Evolutionary conservation across 257 asterid genomes (phyloP).

Genomic region (Nicotiana obtusifolia): DNA sequence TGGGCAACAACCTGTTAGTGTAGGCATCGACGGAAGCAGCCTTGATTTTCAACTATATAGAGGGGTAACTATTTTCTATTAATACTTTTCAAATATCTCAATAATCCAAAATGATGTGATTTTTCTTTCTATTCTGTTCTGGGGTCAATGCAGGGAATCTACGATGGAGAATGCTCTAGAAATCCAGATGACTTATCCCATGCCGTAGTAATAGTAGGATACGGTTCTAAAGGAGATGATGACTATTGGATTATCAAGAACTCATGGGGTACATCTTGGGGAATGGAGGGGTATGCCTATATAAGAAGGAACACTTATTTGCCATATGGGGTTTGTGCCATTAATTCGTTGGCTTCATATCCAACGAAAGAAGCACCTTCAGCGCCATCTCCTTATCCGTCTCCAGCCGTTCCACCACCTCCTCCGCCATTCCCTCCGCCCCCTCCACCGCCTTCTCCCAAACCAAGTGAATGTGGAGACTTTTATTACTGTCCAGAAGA

Average conservation of each 20-base stretch:
- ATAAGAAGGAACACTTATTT: conserved; percentile 18
- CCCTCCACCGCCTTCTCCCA: conserved; percentile 8
- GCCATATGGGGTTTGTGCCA: conserved; percentile 28
- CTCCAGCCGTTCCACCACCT: conserved; percentile 18
- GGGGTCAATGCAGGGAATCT: conserved; percentile 24
- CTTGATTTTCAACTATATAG: conserved; percentile 30
- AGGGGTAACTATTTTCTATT: conserved; percentile 20
- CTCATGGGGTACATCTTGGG: conserved; percentile 30
- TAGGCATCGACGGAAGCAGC: conserved; percentile 25
- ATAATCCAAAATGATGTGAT: conserved; percentile 9
- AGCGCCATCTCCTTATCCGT: conserved; percentile 13
- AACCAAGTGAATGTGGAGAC: conserved; percentile 17
- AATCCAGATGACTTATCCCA: conserved; percentile 20
- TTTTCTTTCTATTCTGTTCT: conserved; percentile 20
- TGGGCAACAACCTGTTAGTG: conserved; percentile 31
- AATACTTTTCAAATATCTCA: neutral
- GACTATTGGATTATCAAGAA: conserved; percentile 36
- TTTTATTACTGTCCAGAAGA: conserved; percentile 18
- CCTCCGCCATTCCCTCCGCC: conserved; percentile 10
- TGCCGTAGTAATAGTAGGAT: conserved; percentile 28
- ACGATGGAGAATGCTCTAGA: conserved; percentile 28
- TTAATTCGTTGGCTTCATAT: conserved; percentile 30
- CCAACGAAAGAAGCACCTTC: conserved; percentile 17
- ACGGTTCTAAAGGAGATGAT: conserved; percentile 20
- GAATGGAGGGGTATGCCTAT: conserved; percentile 20